A percentile compares a stretch with the other conserved stretches of the same genome.
Conservation (phyloP, 2,329 filamentous ascomycete genomes). For the Periglandula ipomoeae region DNA sequence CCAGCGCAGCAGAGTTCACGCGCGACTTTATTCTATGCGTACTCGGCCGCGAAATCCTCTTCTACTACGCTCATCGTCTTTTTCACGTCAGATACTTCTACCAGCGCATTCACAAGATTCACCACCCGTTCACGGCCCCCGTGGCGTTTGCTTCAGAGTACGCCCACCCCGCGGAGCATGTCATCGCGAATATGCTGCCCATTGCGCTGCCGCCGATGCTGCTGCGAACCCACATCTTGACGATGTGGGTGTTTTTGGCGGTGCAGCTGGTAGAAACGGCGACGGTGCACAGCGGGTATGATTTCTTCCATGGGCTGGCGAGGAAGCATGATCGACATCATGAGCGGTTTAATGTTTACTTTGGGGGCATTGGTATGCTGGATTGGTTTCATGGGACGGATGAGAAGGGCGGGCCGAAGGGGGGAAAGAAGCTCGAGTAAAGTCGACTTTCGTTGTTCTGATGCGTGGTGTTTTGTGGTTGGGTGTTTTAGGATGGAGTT, state of each 20-base stretch:
- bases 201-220: constrained; percentile 39
- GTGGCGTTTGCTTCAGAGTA: constrained; percentile 47
- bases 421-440: constrained; percentile 2
- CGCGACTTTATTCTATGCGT: constrained; percentile 32
- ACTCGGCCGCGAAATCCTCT: constrained; percentile 38
- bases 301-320: constrained; percentile 39
- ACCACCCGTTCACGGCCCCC: constrained; percentile 47
- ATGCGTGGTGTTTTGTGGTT: too few species aligned
- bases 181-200: constrained; percentile 43
- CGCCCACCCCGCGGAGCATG: constrained; percentile 46
- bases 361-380: constrained; percentile 40
- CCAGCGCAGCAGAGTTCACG: constrained; percentile 24
- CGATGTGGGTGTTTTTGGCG: constrained; percentile 40
- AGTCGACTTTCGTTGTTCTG: too few species aligned
- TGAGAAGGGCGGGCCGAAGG: constrained; percentile 11
- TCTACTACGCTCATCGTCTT: constrained; percentile 47
- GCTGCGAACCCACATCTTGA: constrained; percentile 39
- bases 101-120: constrained; percentile 42
- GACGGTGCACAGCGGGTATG: constrained; percentile 48
- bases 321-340: constrained; percentile 48
- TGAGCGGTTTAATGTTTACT: constrained; percentile 46
- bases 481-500: too few species aligned
- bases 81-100: constrained; percentile 42
- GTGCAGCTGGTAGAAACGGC: constrained; percentile 41
- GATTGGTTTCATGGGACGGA: constrained; percentile 47